These are phyloP conservation scores for Flaveria floridana DNA, from an alignment of 140 eudicot species.

Conservation along the genomic window DNA sequence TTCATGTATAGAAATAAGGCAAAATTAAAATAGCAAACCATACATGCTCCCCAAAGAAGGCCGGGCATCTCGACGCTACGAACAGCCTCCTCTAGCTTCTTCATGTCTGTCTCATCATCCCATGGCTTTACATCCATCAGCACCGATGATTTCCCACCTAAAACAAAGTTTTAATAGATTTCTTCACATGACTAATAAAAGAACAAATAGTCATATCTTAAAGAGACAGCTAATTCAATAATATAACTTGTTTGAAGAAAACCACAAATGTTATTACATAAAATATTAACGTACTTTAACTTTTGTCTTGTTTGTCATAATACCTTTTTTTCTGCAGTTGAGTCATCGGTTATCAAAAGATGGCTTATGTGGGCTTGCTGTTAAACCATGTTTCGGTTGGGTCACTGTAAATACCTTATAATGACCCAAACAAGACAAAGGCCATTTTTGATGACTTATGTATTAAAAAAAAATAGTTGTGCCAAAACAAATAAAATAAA, in stretches of 20 bases:
- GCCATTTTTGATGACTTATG: background rate
- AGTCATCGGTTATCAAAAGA: background rate
- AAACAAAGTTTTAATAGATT: constrained; percentile 8
- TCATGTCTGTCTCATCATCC: constrained; percentile 99
- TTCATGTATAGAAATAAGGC: background rate
- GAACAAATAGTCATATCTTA: background rate
- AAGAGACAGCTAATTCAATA: background rate
- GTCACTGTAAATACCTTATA: background rate
- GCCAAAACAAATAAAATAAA: too few relatives aligned
- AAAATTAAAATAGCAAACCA: constrained; percentile 20
- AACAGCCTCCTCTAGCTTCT: constrained; percentile 92
- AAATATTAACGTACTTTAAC: background rate
- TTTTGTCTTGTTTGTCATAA: background rate
- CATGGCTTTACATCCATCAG: constrained; percentile 96
- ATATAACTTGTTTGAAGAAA: background rate
- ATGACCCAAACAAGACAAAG: background rate
- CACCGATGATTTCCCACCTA: constrained; percentile 95
- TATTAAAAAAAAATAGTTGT: background rate
- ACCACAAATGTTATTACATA: background rate
- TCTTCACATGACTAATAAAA: background rate
- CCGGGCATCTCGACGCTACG: constrained; percentile 80
- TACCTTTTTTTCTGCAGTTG: background rate
- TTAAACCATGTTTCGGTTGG: background rate
- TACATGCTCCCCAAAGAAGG: constrained; percentile 97
- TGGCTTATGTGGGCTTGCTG: background rate